Evolutionary conservation across 164 flowering plant genomes (phyloP).

Genomic region (Liriodendron chinense): DNA sequence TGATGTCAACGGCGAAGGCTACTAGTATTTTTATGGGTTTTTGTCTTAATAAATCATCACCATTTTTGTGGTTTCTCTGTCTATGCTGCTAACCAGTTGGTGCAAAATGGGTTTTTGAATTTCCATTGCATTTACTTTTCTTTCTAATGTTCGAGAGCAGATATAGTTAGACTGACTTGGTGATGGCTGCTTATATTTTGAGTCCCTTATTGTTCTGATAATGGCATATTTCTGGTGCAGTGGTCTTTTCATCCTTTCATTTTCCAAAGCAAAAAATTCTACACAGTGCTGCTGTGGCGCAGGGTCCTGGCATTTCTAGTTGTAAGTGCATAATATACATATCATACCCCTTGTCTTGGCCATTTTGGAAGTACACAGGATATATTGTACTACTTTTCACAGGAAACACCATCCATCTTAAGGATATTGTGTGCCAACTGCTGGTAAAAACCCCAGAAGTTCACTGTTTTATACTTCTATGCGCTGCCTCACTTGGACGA

Average conservation of each 20-base stretch:
- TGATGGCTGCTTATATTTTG: background rate
- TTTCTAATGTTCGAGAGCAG: background rate
- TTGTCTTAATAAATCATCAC: too few relatives aligned
- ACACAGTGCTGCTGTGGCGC: constrained; percentile 97
- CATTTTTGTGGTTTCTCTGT: too few relatives aligned
- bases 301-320: constrained; percentile 92
- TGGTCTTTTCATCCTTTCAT: constrained; percentile 98
- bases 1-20: too few relatives aligned
- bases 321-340: constrained; percentile 49
- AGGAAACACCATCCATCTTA: background rate
- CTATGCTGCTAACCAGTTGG: too few relatives aligned
- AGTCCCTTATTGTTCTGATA: constrained; percentile 3
- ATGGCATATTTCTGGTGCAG: constrained; percentile 48
- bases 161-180: background rate
- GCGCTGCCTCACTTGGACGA: too few relatives aligned
- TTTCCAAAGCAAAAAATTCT: constrained; percentile 80
- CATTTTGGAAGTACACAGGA: background rate
- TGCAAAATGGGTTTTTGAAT: background rate
- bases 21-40: too few relatives aligned
- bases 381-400: background rate
- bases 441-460: background rate
- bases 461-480: background rate
- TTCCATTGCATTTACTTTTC: background rate
- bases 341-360: background rate
- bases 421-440: too few relatives aligned